Base-by-base conservation (phyloP, 108 stramenopile species). In the Aurantiochytrium sp. region DNA sequence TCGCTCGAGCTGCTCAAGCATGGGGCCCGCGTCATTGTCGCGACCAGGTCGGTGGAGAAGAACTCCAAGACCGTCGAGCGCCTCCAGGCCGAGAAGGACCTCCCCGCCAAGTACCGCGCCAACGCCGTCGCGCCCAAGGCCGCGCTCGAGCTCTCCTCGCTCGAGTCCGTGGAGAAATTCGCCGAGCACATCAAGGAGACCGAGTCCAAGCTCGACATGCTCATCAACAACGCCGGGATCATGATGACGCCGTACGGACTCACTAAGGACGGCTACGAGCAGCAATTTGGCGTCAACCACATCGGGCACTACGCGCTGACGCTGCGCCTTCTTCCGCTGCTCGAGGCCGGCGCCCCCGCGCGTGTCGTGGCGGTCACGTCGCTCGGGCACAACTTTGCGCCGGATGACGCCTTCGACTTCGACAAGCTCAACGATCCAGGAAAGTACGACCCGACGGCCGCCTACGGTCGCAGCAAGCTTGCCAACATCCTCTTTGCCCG, bases 241-340 rank as follows among this genome's bases (percentile, higher is more conserved):
- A 81, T 81, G 73, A 48, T 41, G 73, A 81, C 73, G 6, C 73
- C 73, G 15, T 81, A 48, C 24, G 73, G 42, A 6, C 39, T 81
- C 24, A 48, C 45, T 24, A 41, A 81, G 42, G 73, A 81, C 45
- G 73, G 73, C 42, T 48, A 48, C 45, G 73, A 81, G 73, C 45
- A 41, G 45, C 73, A 81, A 1, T 81, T 81, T 24, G 73, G 73
- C 42, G 45, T 48, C 3, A 81, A 81, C 73, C 73, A 81, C 73
- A 2, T 81, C 12, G 73, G 73, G 6, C 73, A 81, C 73, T 81
- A 81, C 73, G 39, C 39, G 3, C 45, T 81, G 21, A 81, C 73
- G 39, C 73, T 81, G n/a, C 10, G 73, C 1, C 73, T 81, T 0
- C 6, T 81, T 6, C 42, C 39, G 50, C 1, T 48, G 73, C 45